A percentile compares a stretch with the other conserved stretches of the same genome.
phyloP scores from a whole-genome alignment of 495 filamentous ascomycete species.

The Hyaloscypha variabilis region DNA sequence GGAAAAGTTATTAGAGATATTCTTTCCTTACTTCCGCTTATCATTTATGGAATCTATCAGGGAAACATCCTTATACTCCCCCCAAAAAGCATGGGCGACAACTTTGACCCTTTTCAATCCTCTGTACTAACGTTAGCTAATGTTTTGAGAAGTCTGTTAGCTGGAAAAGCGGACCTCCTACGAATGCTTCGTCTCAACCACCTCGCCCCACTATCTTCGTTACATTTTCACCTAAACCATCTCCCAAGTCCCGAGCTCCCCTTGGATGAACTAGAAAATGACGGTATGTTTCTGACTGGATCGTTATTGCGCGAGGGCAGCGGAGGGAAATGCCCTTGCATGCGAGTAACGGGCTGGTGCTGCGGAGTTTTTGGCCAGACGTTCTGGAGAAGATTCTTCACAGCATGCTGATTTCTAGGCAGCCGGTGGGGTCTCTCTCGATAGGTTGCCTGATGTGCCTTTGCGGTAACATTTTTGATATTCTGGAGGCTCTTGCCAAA shows the following conservation, averaged over 20 bases:
- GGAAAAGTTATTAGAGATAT: too few species aligned
- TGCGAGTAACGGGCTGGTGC: not conserved
- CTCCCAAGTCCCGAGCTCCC: not conserved
- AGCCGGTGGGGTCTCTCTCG: conserved; percentile 28
- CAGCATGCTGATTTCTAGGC: not conserved
- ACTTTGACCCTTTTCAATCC: not conserved
- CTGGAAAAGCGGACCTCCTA: not conserved
- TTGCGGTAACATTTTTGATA: conserved; percentile 25
- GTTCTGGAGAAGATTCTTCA: not conserved
- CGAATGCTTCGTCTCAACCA: not conserved
- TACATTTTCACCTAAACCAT: not conserved
- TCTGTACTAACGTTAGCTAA: not conserved
- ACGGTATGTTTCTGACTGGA: not conserved
- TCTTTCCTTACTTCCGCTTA: not conserved
- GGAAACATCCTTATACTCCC: not conserved
- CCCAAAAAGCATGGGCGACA: not conserved
- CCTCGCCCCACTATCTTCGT: not conserved
- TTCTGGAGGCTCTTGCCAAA: conserved; percentile 30
- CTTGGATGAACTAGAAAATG: not conserved
- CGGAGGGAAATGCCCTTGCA: not conserved
- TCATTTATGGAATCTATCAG: not conserved
- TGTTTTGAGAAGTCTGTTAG: not conserved
- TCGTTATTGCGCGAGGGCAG: not conserved
- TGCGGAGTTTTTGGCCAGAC: not conserved
- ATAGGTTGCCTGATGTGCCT: conserved; percentile 27